Evolutionary conservation across 257 asterid species (phyloP), one percentile per base, ranked within the genome.

Genomic region (Nicotiana undulata): DNA sequence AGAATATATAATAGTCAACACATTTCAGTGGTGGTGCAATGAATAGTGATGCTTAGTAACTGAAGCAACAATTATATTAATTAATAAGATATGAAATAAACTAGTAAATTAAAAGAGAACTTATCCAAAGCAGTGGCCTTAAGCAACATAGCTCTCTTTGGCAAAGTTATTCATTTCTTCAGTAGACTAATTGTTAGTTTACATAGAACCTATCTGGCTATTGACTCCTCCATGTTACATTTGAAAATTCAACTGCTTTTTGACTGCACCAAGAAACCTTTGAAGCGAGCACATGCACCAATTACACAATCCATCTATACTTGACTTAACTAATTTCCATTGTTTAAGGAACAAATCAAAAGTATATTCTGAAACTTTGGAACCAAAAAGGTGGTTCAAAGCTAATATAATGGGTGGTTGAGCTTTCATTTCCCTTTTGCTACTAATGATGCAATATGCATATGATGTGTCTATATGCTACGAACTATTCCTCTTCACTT

Each of bases 391-490:
- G 78, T 46, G 77, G 4, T 20, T 68, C 32, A 68, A 68, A 40
- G 34, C 24, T 49, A 74, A 46, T 72, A 34, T 72, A 72, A 49
- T 74, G 60, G 79, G 79, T 74, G 61, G 79, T 74, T 74, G 44
- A 74, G 61, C 32, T 74, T 74, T 74, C 61, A 49, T 74, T 74
- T 24, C 26, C 79, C 16, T 49, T 74, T 74, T 49, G 61, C 26
- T 26, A 24, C 44, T 49, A 74, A 74, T 74, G 61, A 49, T 74
- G 40, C 79, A 74, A 74, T 49, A 26, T 74, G 79, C 61, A 49
- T 49, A 74, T 74, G 79, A 74, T 32, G 79, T 74, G 79, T 74
- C 61, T 51, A 12, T 15, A 15, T 74, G 79, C 28, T 74, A 74
- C 61, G 1, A 49, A 49, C 61, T 10, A 49, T 74, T 74, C 79